These are phyloP conservation scores for Microsporum audouinii DNA, from an alignment of 2,329 filamentous ascomycete species.

Conservation along the genomic window DNA sequence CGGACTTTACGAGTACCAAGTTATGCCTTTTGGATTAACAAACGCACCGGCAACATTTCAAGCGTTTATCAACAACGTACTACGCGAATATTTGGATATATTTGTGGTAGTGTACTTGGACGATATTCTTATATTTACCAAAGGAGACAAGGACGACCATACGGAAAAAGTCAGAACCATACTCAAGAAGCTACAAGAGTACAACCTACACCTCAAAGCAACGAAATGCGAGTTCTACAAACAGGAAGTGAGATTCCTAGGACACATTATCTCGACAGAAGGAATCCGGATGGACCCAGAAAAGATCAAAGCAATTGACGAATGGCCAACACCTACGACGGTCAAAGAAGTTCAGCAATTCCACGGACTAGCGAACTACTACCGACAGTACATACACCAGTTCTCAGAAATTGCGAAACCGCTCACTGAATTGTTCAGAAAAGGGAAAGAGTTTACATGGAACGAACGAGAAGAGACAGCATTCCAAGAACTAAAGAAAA, in stretches of 20 bases:
- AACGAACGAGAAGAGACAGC: conserved; percentile 15
- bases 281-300: too few species aligned
- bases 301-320: too few species aligned
- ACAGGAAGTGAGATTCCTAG: too few species aligned
- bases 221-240: conserved; percentile 8
- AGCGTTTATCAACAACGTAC: too few species aligned
- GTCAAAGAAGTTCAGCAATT: conserved; percentile 17
- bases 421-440: too few species aligned
- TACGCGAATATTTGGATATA: conserved; percentile 12
- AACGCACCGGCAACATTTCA: conserved; percentile 15
- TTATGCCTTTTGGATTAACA: conserved; percentile 21
- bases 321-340: too few species aligned
- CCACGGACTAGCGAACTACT: conserved; percentile 20
- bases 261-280: too few species aligned
- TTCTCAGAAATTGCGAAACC: too few species aligned
- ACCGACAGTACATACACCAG: conserved; percentile 19
- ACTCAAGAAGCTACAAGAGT: too few species aligned
- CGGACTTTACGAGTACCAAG: conserved; percentile 20
- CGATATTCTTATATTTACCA: conserved; percentile 13
- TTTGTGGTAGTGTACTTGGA: conserved; percentile 2
- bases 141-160: conserved; percentile 3
- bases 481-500: conserved; percentile 1
- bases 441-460: too few species aligned
- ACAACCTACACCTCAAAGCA: neutral
- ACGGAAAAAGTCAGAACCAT: conserved; percentile 12